Conservation (phyloP, 129 eudicot species). For the Lonicera japonica region DNA sequence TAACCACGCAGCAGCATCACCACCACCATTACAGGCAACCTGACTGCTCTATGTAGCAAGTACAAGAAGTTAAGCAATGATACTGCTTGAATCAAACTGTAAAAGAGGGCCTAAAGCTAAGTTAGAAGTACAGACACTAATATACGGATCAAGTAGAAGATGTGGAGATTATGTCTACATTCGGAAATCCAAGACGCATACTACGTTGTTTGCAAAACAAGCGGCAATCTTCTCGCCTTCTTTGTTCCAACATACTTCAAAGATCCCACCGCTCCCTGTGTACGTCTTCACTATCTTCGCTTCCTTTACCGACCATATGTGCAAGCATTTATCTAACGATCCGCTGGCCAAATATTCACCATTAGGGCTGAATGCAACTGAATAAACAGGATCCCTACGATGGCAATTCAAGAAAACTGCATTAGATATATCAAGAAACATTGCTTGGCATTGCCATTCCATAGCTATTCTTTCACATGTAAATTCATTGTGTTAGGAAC, state of each 20-base stretch:
- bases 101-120: background rate
- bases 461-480: background rate
- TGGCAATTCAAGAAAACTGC: background rate
- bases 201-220: slow-evolving; percentile 69
- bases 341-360: slow-evolving; percentile 87
- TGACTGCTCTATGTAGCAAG: background rate
- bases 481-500: no score
- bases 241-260: slow-evolving; percentile 95
- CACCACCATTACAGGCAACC: background rate
- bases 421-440: background rate
- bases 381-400: slow-evolving; percentile 77
- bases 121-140: background rate
- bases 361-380: slow-evolving; percentile 88
- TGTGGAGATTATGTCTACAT: slow-evolving; percentile 29
- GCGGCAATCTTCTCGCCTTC: slow-evolving; percentile 88
- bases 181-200: slow-evolving; percentile 67
- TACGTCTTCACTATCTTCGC: slow-evolving; percentile 66
- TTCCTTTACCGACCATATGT: slow-evolving; percentile 89
- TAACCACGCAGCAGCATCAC: background rate
- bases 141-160: background rate
- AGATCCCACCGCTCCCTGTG: slow-evolving; percentile 79
- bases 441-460: background rate
- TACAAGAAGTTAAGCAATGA: background rate
- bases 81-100: background rate
- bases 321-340: slow-evolving; percentile 70